These are phyloP conservation scores for Schizothecium vesticola DNA, from an alignment of 495 filamentous ascomycete genomes.

Conservation along the genomic window DNA sequence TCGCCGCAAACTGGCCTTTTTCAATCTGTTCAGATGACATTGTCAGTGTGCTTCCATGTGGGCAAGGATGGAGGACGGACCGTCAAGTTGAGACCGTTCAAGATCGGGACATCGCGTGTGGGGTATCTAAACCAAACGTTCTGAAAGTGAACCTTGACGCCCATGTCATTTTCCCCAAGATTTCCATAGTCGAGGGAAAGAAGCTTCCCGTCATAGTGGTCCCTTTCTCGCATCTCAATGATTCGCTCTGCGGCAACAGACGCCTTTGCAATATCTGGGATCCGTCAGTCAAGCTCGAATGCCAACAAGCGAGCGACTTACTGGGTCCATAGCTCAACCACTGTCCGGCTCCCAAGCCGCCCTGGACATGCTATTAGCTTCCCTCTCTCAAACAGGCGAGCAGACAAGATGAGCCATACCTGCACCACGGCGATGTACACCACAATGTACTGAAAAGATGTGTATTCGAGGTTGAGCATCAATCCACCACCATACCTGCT, in stretches of 20 bases:
- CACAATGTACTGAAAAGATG: conserved; percentile 45
- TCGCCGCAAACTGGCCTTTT: conserved; percentile 61
- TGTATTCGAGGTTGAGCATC: conserved; percentile 38
- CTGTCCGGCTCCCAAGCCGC: conserved; percentile 38
- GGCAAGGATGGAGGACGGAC: conserved; percentile 18
- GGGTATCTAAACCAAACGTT: conserved; percentile 58
- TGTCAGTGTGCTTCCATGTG: conserved; percentile 7
- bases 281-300: neutral
- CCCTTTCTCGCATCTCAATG: conserved; percentile 37
- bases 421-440: conserved; percentile 45
- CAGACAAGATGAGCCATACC: conserved; percentile 20
- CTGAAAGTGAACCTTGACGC: conserved; percentile 50
- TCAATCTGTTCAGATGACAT: conserved; percentile 38
- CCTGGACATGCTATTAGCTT: conserved; percentile 18
- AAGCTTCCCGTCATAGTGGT: conserved; percentile 22
- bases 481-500: conserved; percentile 40
- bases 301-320: conserved; percentile 23
- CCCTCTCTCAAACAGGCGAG: neutral
- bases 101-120: conserved; percentile 45
- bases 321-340: conserved; percentile 46
- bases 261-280: conserved; percentile 52
- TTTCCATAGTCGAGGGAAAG: conserved; percentile 25
- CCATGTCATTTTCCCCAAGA: conserved; percentile 38
- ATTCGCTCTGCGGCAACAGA: conserved; percentile 53
- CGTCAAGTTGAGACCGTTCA: conserved; percentile 47